Evolutionary conservation across 164 flowering plant genomes (phyloP), one percentile per base, ranked within the genome.

Genomic region (Sedum album): DNA sequence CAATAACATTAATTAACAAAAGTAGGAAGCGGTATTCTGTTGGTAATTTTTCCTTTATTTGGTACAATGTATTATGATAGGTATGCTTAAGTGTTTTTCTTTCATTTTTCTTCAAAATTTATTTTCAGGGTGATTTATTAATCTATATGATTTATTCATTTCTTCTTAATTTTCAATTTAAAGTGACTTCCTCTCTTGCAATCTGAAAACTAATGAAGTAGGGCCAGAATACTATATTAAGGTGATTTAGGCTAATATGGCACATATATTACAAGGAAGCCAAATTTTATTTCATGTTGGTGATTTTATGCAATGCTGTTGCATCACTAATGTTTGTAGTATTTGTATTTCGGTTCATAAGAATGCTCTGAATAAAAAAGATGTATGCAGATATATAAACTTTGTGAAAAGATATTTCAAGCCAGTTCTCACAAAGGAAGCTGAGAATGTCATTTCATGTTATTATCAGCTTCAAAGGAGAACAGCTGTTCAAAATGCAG

Each of bases 401-500:
- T 91, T 72, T 74, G 95, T 91, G 14, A 94, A 90, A 73, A 78
- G 80, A 39, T 60, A 83, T 69, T 91, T 94, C 72, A 88, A 78
- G 78, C 97, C 97, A 6, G 80, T 83, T 49, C 87, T 94, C 11
- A 86, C 96, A 17, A 87, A 83, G 79, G 97, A 91, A 53, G 99
- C 99, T 73, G 96, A 94, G 79, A 80, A 78, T 66, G 82, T 89
- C 11, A 91, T 94, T 71, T 91, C 96, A 69, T 83, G 90, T 77
- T 94, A 94, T 79, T 94, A 94, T 78, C 99, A 90, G 76, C 93
- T 94, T 38, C 99, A 94, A 75, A 73, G 99, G 78, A 87, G 94
- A 88, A 88, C 95, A 17, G 93, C 93, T 49, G 76, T 82, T 21
- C 72, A 88, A 6, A 91, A 89, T 84, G 98, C 98, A 84, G 96